phyloP scores from a whole-genome alignment of 2,329 filamentous ascomycete species.

The Botrytis galanthina region DNA sequence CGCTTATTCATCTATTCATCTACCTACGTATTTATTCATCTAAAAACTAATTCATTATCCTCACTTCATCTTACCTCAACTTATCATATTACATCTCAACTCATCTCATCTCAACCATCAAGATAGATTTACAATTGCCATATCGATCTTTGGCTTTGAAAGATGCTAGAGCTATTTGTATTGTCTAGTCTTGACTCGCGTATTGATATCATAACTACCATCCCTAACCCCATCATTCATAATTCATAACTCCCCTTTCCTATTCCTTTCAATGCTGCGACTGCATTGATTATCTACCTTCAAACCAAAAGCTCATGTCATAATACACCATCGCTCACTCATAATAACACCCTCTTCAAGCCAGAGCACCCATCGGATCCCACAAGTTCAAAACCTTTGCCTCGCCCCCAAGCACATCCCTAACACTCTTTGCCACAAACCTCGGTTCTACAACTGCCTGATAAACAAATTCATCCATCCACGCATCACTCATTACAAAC shows the following conservation, averaged over 20 bases:
- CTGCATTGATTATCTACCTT: background rate
- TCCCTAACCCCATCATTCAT: background rate
- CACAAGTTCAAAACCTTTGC: slow-evolving; percentile 71
- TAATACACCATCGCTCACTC: background rate
- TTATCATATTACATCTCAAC: too few relatives aligned
- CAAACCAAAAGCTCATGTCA: background rate
- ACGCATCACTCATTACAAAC: slow-evolving; percentile 83
- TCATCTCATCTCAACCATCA: background rate
- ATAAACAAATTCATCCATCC: slow-evolving; percentile 80
- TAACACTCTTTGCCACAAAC: slow-evolving; percentile 63
- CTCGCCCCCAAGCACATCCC: slow-evolving; percentile 67
- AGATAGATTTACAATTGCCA: background rate
- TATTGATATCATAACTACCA: background rate
- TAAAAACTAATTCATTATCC: too few relatives aligned
- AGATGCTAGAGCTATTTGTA: background rate
- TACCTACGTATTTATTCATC: too few relatives aligned
- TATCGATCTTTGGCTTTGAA: background rate
- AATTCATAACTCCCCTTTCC: background rate
- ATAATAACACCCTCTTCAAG: slow-evolving; percentile 41
- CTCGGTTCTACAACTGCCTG: slow-evolving; percentile 80
- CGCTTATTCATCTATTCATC: too few relatives aligned
- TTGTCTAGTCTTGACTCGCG: background rate
- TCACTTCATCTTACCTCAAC: too few relatives aligned
- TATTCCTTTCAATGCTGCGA: background rate
- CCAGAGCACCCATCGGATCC: slow-evolving; percentile 78